Evolutionary conservation across 306 rosid species (phyloP).

Genomic region (Comarum palustre): DNA sequence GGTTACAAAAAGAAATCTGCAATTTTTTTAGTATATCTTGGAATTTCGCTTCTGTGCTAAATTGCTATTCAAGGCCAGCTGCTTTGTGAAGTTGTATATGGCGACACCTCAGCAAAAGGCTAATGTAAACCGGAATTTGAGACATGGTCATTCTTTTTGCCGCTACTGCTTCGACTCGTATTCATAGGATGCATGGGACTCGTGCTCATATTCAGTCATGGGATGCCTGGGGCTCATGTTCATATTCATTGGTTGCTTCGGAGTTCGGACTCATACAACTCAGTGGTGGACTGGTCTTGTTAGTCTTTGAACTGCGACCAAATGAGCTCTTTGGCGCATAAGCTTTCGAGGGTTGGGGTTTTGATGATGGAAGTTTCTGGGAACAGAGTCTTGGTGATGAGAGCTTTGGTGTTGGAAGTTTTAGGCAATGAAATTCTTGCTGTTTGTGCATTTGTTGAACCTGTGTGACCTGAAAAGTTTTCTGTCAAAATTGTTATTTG

Average conservation of each 20-base stretch:
- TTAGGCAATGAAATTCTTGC: constrained; percentile 4
- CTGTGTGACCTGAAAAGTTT: constrained; percentile 18
- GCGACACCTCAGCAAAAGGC: constrained; percentile 1
- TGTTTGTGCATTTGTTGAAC: constrained; percentile 14
- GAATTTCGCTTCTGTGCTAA: neutral
- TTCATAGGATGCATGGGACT: constrained; percentile 18
- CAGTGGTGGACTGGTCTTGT: constrained; percentile 30
- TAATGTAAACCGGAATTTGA: constrained; percentile 38
- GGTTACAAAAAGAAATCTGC: constrained; percentile 8
- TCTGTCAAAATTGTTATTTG: neutral
- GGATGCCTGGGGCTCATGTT: constrained; percentile 20
- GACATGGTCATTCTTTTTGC: constrained; percentile 33
- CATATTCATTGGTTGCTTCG: neutral
- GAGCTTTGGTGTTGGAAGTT: constrained; percentile 1
- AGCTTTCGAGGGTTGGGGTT: neutral
- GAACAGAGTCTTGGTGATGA: neutral
- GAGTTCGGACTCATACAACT: constrained; percentile 22
- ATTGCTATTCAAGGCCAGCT: constrained; percentile 1
- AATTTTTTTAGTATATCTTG: neutral
- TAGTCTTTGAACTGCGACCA: constrained; percentile 30
- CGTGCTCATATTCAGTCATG: neutral
- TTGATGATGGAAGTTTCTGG: neutral
- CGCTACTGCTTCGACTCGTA: constrained; percentile 17
- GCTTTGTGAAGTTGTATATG: neutral
- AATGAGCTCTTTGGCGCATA: constrained; percentile 25